A percentile compares a stretch with the other conserved stretches of the same genome.
phyloP scores from a whole-genome alignment of 768 basidiomycete species.

The Pisolithus microcarpus region DNA sequence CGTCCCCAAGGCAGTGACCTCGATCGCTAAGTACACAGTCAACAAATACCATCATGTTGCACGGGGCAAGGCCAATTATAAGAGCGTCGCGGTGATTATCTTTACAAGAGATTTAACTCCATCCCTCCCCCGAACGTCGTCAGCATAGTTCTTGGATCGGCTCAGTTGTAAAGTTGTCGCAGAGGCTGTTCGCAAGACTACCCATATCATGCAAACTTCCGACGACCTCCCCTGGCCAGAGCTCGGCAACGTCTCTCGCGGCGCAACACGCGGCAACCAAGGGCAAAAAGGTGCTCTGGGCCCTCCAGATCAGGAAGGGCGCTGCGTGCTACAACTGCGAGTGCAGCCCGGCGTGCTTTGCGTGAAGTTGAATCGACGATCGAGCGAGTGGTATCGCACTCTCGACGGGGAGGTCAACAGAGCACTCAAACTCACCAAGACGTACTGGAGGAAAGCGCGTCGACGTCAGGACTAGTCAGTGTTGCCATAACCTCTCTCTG shows the following conservation, averaged over 20 bases:
- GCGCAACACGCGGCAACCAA: slow-evolving; percentile 79
- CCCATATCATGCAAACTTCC: slow-evolving; percentile 31
- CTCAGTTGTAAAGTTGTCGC: slow-evolving; percentile 11
- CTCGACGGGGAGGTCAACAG: slow-evolving; percentile 75
- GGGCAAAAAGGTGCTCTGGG: slow-evolving; percentile 77
- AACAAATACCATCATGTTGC: slow-evolving; percentile 13
- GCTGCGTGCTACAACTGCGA: slow-evolving; percentile 68
- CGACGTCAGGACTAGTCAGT: slow-evolving; percentile 65
- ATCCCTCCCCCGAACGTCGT: slow-evolving; percentile 19
- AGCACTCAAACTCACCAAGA: slow-evolving; percentile 78
- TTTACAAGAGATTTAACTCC: slow-evolving; percentile 31
- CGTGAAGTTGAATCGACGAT: slow-evolving; percentile 64
- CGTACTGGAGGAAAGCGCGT: slow-evolving; percentile 78
- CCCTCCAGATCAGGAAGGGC: slow-evolving; percentile 66
- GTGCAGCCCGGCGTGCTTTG: slow-evolving; percentile 79
- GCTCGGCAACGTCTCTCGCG: slow-evolving; percentile 76
- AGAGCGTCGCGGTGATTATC: slow-evolving; percentile 28
- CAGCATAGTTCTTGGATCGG: slow-evolving; percentile 7
- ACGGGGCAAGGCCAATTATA: slow-evolving; percentile 29
- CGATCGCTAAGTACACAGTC: slow-evolving; percentile 28
- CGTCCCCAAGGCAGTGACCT: slow-evolving; percentile 21
- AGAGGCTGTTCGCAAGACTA: slow-evolving; percentile 5
- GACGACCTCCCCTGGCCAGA: slow-evolving; percentile 87
- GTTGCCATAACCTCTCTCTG: not conserved
- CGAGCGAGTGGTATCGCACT: slow-evolving; percentile 77